Percentiles rank a stretch among this genome's conserved stretches.
Conservation (phyloP, 1,284 basidiomycete species). For the Sporisorium exsertum region DNA sequence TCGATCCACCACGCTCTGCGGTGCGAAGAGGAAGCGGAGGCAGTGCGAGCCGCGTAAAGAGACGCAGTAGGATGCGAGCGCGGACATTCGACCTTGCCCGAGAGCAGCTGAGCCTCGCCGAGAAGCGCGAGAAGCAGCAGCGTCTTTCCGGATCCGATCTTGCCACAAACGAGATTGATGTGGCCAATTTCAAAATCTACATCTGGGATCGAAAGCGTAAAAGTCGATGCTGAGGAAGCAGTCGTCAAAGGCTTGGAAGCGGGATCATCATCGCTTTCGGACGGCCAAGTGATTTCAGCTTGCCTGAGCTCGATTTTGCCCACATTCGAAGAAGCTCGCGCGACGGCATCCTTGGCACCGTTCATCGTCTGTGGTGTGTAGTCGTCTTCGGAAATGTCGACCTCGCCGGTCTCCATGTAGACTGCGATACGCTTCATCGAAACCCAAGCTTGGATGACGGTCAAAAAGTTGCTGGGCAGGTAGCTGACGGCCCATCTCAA, state of each 20-base stretch:
- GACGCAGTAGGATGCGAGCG: slow-evolving; percentile 35
- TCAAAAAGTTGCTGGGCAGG: slow-evolving; percentile 37
- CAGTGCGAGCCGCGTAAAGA: slow-evolving; percentile 11
- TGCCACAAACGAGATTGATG: slow-evolving; percentile 53
- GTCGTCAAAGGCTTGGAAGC: not conserved
- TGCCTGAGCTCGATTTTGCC: slow-evolving; percentile 13
- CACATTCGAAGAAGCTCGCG: not conserved
- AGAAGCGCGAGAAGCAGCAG: slow-evolving; percentile 60
- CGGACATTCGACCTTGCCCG: slow-evolving; percentile 54
- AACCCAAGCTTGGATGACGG: slow-evolving; percentile 75
- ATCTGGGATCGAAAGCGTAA: slow-evolving; percentile 30
- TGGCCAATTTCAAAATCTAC: slow-evolving; percentile 21
- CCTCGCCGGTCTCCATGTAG: slow-evolving; percentile 78
- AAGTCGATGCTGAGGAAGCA: slow-evolving; percentile 5
- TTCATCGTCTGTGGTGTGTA: slow-evolving; percentile 16
- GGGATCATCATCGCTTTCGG: not conserved
- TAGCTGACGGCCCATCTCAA: slow-evolving; percentile 39
- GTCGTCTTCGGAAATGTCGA: slow-evolving; percentile 75
- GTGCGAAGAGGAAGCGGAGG: not conserved
- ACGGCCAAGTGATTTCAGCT: slow-evolving; percentile 36
- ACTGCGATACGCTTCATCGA: slow-evolving; percentile 82
- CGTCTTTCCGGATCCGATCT: slow-evolving; percentile 67
- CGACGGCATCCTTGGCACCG: slow-evolving; percentile 6
- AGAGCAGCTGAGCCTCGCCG: slow-evolving; percentile 56
- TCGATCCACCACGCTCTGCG: slow-evolving; percentile 30